Conservation (phyloP, 176 grass and related monocot species). For the Ensete ventricosum region DNA sequence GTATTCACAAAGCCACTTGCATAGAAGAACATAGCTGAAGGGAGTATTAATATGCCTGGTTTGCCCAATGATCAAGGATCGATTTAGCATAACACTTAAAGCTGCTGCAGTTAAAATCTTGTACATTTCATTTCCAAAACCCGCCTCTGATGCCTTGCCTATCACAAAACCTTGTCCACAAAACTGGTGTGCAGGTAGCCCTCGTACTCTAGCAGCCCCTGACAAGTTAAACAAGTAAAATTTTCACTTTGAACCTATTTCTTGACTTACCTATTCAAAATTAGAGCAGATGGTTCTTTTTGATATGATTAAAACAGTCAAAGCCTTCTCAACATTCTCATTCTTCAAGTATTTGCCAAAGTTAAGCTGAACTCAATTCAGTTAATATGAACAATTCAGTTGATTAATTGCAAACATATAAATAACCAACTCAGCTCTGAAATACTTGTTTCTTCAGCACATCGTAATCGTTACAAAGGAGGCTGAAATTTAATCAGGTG, state of each 20-base stretch:
- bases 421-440: background rate
- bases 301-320: background rate
- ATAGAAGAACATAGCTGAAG: slow-evolving; percentile 30
- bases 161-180: slow-evolving; percentile 85
- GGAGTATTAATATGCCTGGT: slow-evolving; percentile 72
- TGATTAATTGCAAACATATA: background rate
- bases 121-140: slow-evolving; percentile 98
- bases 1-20: background rate
- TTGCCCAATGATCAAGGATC: slow-evolving; percentile 92
- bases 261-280: slow-evolving; percentile 16
- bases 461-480: background rate
- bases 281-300: background rate
- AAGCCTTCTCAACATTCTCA: background rate
- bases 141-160: slow-evolving; percentile 91
- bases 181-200: slow-evolving; percentile 59
- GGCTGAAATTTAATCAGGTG: background rate
- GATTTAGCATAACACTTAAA: slow-evolving; percentile 83
- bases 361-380: background rate
- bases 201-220: slow-evolving; percentile 70
- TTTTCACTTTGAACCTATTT: slow-evolving; percentile 16
- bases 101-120: slow-evolving; percentile 83
- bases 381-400: background rate
- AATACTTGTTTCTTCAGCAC: background rate
- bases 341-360: background rate
- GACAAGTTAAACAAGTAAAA: slow-evolving; percentile 49